phyloP scores from a whole-genome alignment of 495 filamentous ascomycete genomes.

The Cercophora samala region DNA sequence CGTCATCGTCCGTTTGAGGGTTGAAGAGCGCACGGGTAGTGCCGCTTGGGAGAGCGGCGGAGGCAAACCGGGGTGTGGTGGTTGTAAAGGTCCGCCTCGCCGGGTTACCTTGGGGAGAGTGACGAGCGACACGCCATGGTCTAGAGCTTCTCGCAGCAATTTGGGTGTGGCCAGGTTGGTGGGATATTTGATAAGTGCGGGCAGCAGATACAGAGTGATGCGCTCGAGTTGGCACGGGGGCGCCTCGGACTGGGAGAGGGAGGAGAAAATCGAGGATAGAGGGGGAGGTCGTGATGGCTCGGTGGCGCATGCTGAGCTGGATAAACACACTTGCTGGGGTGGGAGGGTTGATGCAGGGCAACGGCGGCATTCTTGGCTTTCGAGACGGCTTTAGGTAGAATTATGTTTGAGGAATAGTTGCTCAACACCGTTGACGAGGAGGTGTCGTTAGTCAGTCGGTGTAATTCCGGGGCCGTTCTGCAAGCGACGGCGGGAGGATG shows the following conservation, averaged over 20 bases:
- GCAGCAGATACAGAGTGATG: neutral
- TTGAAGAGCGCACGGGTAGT: conserved; percentile 52
- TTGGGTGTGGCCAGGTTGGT: neutral
- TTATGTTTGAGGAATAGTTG: neutral
- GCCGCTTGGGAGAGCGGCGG: neutral
- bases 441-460: neutral
- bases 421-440: neutral
- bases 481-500: conserved; percentile 14
- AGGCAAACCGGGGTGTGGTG: conserved; percentile 26
- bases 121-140: neutral
- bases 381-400: neutral
- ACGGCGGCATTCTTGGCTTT: conserved; percentile 29
- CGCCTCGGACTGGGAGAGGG: conserved; percentile 16
- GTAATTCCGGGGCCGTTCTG: conserved; percentile 2
- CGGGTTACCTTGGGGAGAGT: neutral
- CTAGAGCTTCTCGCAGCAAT: neutral
- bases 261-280: conserved; percentile 41
- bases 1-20: conserved; percentile 68
- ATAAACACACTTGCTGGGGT: conserved; percentile 39
- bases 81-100: conserved; percentile 31
- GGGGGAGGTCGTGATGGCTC: conserved; percentile 14
- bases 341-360: conserved; percentile 39
- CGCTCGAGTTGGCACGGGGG: conserved; percentile 6
- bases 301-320: conserved; percentile 36
- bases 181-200: neutral